Base-by-base conservation (phyloP, 2,329 filamentous ascomycete species). In the Apiospora rasikravindrae region DNA sequence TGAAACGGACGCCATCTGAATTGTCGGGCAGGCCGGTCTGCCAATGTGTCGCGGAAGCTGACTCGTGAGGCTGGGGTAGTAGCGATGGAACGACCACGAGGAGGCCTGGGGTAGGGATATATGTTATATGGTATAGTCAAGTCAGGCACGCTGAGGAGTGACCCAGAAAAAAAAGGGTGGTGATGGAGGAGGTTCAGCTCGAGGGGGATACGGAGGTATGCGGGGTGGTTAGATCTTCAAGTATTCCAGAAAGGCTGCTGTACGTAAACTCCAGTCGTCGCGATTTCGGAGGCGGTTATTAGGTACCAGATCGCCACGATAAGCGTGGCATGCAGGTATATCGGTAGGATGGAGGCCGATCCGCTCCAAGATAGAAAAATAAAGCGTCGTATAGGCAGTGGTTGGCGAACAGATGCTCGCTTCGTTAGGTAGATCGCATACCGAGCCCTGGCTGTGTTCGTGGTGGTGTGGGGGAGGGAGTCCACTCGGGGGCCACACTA, bases 201-300 rank as follows among this genome's bases (percentile, higher is more conserved):
- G 29, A 37, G 2, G 33, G 33, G 33, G 57, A 19, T 5, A 3
- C 10, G 29, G 33, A 64, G 29, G 10, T 64, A 64, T 64, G 57
- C 57, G 57, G 57, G 57, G 57, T 64, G 57, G 24, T 64, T 40
- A 13, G 33, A 64, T n/a, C 33, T 64, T 64, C 57, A 40, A 64
- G 22, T 64, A 64, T 40, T 33, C 8, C 37, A n/a, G 45, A 19
- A 22, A 14, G 33, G 33, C 57, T 24, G 57, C 2, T 37, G 33
- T 37, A 64, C n/a, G 57, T 8, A 7, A 29, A 7, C 3, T 13
- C 33, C 13, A 10, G 22, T 61, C 7, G 22, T n/a, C 29, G 57
- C 57, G 57, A 64, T 33, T 64, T 64, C 57, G 57, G 57, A 64
- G 57, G 19, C 19, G 33, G 13, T 11, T 3, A 33, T 61, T 19